Conservation (phyloP, 768 basidiomycete species). For the Mycena maculata region DNA sequence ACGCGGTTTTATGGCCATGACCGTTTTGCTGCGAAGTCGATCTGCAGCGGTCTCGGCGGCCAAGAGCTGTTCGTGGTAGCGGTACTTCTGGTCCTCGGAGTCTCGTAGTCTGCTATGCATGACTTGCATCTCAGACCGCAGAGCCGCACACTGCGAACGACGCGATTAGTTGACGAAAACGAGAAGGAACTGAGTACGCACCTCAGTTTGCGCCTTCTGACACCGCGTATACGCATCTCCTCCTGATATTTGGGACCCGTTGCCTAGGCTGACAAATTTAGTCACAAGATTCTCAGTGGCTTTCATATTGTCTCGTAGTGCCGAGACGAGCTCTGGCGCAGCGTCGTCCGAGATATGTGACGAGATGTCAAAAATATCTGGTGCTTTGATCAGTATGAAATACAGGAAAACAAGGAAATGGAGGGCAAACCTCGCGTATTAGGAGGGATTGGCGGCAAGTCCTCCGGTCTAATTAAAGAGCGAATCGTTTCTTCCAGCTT, state of each 20-base stretch:
- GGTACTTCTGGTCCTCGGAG: slow-evolving; percentile 58
- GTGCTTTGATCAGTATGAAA: not conserved
- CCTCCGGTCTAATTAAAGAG: slow-evolving; percentile 64
- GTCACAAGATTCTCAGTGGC: slow-evolving; percentile 71
- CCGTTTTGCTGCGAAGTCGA: slow-evolving; percentile 65
- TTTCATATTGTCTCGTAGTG: slow-evolving; percentile 65
- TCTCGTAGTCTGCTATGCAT: slow-evolving; percentile 63
- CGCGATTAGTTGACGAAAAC: slow-evolving; percentile 26
- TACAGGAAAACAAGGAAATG: slow-evolving; percentile 12
- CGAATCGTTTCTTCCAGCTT: slow-evolving; percentile 78
- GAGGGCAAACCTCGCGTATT: slow-evolving; percentile 53
- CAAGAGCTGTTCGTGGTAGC: slow-evolving; percentile 62
- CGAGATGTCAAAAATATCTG: slow-evolving; percentile 62
- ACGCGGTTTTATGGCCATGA: slow-evolving; percentile 58
- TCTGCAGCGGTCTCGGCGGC: slow-evolving; percentile 72
- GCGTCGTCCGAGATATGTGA: slow-evolving; percentile 53
- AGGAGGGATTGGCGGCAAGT: slow-evolving; percentile 55
- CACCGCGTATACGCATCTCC: slow-evolving; percentile 57
- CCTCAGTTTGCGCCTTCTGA: slow-evolving; percentile 71
- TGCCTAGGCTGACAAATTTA: slow-evolving; percentile 62
- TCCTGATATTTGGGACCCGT: slow-evolving; percentile 48
- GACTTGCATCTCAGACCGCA: slow-evolving; percentile 69
- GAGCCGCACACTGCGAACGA: slow-evolving; percentile 63
- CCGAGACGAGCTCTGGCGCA: slow-evolving; percentile 51
- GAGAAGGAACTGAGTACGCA: slow-evolving; percentile 45